Conservation (phyloP, 768 basidiomycete genomes). For the Psilocybe tampanensis region DNA sequence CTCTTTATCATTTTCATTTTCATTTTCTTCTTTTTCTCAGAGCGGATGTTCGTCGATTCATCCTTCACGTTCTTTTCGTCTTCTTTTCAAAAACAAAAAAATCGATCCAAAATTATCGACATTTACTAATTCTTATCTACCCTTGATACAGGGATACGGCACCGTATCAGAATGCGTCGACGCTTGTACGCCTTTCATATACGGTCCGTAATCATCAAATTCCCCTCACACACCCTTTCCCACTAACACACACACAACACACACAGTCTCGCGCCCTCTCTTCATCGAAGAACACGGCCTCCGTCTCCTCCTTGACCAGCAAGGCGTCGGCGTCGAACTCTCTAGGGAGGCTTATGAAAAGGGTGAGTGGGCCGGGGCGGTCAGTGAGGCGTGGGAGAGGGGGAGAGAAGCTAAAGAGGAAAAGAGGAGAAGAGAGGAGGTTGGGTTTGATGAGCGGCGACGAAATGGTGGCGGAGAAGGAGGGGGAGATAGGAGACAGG, state of each 20-base stretch:
- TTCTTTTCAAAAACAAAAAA: too few species aligned
- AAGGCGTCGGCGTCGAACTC: constrained; percentile 73
- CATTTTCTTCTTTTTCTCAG: neutral
- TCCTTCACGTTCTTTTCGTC: neutral
- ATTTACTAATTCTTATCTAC: neutral
- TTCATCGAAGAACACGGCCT: constrained; percentile 85
- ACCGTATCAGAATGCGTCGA: constrained; percentile 82
- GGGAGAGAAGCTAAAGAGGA: constrained; percentile 49
- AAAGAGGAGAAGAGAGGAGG: constrained; percentile 43
- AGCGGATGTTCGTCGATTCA: neutral
- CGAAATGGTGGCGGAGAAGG: constrained; percentile 32
- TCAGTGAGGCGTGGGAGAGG: constrained; percentile 57
- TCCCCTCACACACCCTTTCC: neutral
- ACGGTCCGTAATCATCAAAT: constrained; percentile 42
- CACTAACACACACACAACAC: neutral
- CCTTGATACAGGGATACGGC: constrained; percentile 66
- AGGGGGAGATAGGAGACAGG: constrained; percentile 39
- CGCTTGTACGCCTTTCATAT: constrained; percentile 76
- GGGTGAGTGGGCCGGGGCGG: constrained; percentile 69
- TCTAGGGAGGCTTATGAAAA: constrained; percentile 64
- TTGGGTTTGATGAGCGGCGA: constrained; percentile 2
- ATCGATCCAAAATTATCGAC: too few species aligned
- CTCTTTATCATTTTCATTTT: neutral
- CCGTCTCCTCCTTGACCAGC: constrained; percentile 57
- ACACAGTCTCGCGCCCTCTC: constrained; percentile 69